Conservation (phyloP, 129 eudicot species). For the Flaveria sonorensis region DNA sequence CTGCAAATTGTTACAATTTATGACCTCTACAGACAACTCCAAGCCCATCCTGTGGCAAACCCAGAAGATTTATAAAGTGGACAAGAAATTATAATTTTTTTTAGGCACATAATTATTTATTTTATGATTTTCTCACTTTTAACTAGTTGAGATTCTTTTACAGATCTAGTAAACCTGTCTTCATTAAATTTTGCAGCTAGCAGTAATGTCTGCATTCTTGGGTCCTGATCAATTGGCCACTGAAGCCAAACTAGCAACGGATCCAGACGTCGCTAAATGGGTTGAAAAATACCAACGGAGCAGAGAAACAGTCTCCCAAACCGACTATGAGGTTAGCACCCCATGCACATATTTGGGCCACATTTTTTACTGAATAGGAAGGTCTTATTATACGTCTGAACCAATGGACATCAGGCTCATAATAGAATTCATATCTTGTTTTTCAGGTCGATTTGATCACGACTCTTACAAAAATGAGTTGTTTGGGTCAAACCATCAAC, state of each 20-base stretch:
- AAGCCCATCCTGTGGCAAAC: no score
- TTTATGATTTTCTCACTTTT: background rate
- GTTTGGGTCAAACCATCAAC: slow-evolving; percentile 86
- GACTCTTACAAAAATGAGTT: slow-evolving; percentile 73
- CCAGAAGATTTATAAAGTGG: no score
- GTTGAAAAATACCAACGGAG: slow-evolving; percentile 94
- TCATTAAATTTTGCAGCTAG: slow-evolving; percentile 58
- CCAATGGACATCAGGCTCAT: background rate
- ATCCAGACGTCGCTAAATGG: slow-evolving; percentile 85
- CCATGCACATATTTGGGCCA: background rate
- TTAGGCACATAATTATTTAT: no score
- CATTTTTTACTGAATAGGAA: background rate
- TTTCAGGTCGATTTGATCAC: slow-evolving; percentile 91
- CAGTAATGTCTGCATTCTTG: slow-evolving; percentile 97
- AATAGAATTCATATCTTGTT: slow-evolving; percentile 4
- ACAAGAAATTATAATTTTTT: no score
- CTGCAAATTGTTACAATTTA: no score
- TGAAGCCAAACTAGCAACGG: slow-evolving; percentile 71
- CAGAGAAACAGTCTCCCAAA: slow-evolving; percentile 94
- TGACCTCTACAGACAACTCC: no score
- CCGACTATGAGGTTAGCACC: slow-evolving; percentile 79
- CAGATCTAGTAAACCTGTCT: slow-evolving; percentile 8
- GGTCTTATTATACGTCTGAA: background rate
- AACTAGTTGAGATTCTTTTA: background rate
- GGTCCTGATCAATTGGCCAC: slow-evolving; percentile 92